phyloP scores from a whole-genome alignment of 345 rosid genomes.

The Psidium guajava region DNA sequence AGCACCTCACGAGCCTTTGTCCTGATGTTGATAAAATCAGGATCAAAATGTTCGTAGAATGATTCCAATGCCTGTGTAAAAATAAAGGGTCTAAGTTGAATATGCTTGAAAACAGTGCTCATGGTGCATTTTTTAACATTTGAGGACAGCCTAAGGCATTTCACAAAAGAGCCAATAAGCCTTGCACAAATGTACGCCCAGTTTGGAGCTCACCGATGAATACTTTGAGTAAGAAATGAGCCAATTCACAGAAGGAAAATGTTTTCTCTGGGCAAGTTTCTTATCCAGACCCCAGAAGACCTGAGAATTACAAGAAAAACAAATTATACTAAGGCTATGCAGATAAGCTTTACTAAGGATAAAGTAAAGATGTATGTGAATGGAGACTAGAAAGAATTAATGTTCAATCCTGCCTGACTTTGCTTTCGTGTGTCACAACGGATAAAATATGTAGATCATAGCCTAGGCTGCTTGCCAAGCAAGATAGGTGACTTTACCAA shows the following conservation, averaged over 20 bases:
- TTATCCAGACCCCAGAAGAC: conserved; percentile 99
- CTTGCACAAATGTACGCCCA: neutral
- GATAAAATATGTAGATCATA: neutral
- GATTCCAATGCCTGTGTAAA: conserved; percentile 75
- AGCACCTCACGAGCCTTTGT: conserved; percentile 99
- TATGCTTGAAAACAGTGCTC: neutral
- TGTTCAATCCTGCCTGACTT: neutral
- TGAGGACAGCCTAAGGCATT: neutral
- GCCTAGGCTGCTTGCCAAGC: neutral
- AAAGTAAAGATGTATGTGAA: neutral
- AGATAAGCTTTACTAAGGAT: neutral
- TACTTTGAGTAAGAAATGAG: conserved; percentile 98
- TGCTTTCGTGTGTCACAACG: neutral
- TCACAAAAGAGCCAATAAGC: neutral
- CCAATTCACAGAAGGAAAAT: conserved; percentile 99
- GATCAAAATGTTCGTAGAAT: conserved; percentile 94
- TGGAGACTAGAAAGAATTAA: neutral
- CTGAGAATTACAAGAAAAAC: conserved; percentile 26
- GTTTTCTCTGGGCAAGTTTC: conserved; percentile 99
- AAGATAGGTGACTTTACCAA: neutral
- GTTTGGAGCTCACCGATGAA: conserved; percentile 49
- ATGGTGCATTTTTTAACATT: neutral
- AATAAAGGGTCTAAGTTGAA: neutral
- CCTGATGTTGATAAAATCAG: conserved; percentile 96
- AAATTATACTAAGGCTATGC: neutral